Evolutionary conservation across 768 basidiomycete species (phyloP).

Genomic region (Hemileccinum impolitum): DNA sequence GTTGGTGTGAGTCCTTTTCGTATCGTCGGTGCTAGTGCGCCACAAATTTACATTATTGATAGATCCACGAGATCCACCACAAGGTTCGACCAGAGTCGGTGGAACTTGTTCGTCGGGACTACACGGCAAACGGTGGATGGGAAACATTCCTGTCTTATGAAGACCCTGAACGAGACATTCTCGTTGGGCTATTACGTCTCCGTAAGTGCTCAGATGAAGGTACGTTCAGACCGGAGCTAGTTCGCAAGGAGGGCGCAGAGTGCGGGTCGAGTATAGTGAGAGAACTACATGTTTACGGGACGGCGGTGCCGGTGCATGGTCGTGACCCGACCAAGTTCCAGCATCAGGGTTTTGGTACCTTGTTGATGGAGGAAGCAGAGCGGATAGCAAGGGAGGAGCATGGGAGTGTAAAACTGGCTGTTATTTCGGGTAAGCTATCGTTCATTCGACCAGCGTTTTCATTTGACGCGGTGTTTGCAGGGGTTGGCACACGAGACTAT

Average conservation of each 20-base stretch:
- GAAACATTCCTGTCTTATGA: conserved; percentile 99
- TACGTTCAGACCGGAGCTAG: conserved; percentile 91
- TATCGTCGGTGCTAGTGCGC: not conserved
- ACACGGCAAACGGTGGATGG: conserved; percentile 97
- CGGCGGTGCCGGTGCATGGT: conserved; percentile 95
- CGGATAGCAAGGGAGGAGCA: conserved; percentile 97
- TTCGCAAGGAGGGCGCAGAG: conserved; percentile 61
- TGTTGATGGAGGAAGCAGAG: conserved; percentile 99
- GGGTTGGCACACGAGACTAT: conserved; percentile 96
- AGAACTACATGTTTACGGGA: conserved; percentile 97
- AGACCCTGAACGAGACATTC: conserved; percentile 95
- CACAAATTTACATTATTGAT: conserved; percentile 3
- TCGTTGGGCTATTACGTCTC: conserved; percentile 87
- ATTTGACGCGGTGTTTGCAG: conserved; percentile 35
- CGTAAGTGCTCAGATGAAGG: conserved; percentile 97
- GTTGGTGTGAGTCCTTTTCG: conserved; percentile 70
- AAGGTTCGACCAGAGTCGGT: conserved; percentile 94
- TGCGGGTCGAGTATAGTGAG: conserved; percentile 90
- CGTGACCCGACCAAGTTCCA: conserved; percentile 98
- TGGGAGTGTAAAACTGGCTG: conserved; percentile 92
- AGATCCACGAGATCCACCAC: conserved; percentile 99
- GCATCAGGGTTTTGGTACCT: conserved; percentile 93
- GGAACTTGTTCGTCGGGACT: conserved; percentile 93
- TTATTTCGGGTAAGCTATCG: conserved; percentile 78
- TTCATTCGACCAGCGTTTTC: not conserved